Evolutionary conservation across 768 basidiomycete species (phyloP), one percentile per base, ranked within the genome.

Genomic region (Amanita fuliginea): DNA sequence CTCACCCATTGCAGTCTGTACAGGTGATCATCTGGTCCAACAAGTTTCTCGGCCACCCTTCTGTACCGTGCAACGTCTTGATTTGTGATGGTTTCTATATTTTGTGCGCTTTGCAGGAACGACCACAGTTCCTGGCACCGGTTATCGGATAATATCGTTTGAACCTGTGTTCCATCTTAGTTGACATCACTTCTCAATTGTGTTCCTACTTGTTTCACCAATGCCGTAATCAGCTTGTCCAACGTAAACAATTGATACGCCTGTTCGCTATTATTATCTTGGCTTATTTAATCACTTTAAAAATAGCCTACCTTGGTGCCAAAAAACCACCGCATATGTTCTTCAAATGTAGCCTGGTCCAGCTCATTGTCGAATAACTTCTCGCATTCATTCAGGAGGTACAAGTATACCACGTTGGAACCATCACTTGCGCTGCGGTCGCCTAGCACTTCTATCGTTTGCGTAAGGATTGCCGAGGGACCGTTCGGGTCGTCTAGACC

Each of bases 301-400:
- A 51, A 19, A 46, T 52, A 34, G 53, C 73, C 54, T 64, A 86
- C 86, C 76, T 83, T 84, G 53, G 81, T 90, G 28, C 89, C 87
- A 68, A 91, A 93, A 68, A 94, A 87, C 78, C 90, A 89, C 55
- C 96, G 72, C 80, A 97, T 81, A 59, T 91, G 89, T 62, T 98
- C 96, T 64, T 98, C 95, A 58, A 93, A 98, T 18, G 82, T 80
- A n/a, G 76, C 68, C 60, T 85, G 87, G 63, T 98, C 96, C 52
- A 98, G 73, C 60, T 98, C 94, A 54, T 78, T 84, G 58, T 92
- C 92, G 61, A 98, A 97, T 36, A 95, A 64, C 72, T 88, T 89
- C 66, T 98, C 95, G 62, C 89, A 91, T 8, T 89, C 85, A 51
- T 84, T 87, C 30, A 98, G 70, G 46, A 95, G 75, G 59, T 94